Percentiles rank a stretch among this genome's conserved stretches.
phyloP scores from a whole-genome alignment of 208 protist species.

The Acanthamoeba rhysodes region DNA sequence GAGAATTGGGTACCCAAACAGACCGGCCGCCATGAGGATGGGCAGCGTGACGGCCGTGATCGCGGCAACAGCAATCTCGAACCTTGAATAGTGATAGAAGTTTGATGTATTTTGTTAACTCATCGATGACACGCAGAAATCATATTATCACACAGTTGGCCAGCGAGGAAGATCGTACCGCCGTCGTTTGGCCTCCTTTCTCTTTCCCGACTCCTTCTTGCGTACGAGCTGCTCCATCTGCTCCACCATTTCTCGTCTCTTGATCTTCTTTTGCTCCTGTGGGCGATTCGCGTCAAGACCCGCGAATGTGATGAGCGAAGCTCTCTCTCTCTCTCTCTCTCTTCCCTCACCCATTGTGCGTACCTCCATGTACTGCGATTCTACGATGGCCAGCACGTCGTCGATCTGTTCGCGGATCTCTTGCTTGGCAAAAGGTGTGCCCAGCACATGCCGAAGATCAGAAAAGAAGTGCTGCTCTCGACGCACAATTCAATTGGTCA shows the following conservation, averaged over 20 bases:
- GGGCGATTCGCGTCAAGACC: background rate
- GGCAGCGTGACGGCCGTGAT: slow-evolving; percentile 62
- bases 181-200: slow-evolving; percentile 35
- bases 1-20: slow-evolving; percentile 13
- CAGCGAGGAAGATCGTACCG: background rate
- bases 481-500: too few species aligned
- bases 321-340: too few species aligned
- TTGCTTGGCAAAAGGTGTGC: slow-evolving; percentile 50
- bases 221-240: slow-evolving; percentile 29
- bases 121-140: too few species aligned
- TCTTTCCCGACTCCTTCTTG: slow-evolving; percentile 28
- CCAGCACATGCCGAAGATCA: slow-evolving; percentile 49
- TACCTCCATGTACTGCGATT: slow-evolving; percentile 60
- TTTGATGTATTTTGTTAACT: background rate
- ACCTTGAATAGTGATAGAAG: background rate
- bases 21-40: slow-evolving; percentile 9
- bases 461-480: slow-evolving; percentile 54
- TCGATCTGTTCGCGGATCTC: slow-evolving; percentile 72
- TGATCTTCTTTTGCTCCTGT: slow-evolving; percentile 72
- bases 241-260: slow-evolving; percentile 53
- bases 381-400: slow-evolving; percentile 65
- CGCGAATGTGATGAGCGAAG: too few species aligned
- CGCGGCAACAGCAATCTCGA: slow-evolving; percentile 44
- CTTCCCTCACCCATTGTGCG: background rate
- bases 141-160: too few species aligned